phyloP scores from a whole-genome alignment of 352 stramenopile species.

The Pythium brachiatum region DNA sequence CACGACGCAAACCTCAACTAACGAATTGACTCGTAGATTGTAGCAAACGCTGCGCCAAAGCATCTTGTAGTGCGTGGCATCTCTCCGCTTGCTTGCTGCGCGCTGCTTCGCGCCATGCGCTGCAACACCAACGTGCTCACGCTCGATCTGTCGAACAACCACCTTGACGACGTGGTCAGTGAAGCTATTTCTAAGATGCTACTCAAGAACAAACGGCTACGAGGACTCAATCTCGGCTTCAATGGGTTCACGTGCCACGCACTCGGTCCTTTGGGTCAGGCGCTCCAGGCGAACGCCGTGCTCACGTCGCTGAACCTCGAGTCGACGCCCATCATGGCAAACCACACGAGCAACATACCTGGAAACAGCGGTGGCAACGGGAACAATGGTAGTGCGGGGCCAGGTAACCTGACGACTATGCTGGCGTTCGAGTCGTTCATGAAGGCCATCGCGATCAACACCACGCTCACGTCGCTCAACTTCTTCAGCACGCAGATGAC shows the following conservation, averaged over 20 bases:
- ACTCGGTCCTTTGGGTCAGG: conserved; percentile 35
- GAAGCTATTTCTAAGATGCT: conserved; percentile 50
- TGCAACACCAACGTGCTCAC: conserved; percentile 51
- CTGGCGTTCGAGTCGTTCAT: conserved; percentile 40
- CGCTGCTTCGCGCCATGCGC: conserved; percentile 53
- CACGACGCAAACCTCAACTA: background rate
- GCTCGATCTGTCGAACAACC: conserved; percentile 64
- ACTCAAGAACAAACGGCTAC: conserved; percentile 49
- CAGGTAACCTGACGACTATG: conserved; percentile 14
- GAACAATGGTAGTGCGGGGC: conserved; percentile 1
- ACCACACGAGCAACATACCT: conserved; percentile 12
- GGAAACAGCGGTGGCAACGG: conserved; percentile 6
- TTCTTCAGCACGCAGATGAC: conserved; percentile 62
- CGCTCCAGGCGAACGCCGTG: conserved; percentile 41
- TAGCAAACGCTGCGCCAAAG: conserved; percentile 43
- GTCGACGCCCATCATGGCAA: conserved; percentile 47
- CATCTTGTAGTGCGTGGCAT: conserved; percentile 48
- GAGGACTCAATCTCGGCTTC: conserved; percentile 50
- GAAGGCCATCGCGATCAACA: conserved; percentile 32
- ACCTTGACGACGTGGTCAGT: conserved; percentile 40
- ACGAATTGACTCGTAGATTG: conserved; percentile 31
- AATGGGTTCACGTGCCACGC: conserved; percentile 48
- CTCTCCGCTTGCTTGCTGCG: conserved; percentile 51
- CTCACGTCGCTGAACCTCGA: conserved; percentile 59
- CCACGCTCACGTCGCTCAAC: conserved; percentile 48